Evolutionary conservation across 1,139 yeast species (phyloP), one percentile per base, ranked within the genome.

Genomic region (Hansenula anomala): DNA sequence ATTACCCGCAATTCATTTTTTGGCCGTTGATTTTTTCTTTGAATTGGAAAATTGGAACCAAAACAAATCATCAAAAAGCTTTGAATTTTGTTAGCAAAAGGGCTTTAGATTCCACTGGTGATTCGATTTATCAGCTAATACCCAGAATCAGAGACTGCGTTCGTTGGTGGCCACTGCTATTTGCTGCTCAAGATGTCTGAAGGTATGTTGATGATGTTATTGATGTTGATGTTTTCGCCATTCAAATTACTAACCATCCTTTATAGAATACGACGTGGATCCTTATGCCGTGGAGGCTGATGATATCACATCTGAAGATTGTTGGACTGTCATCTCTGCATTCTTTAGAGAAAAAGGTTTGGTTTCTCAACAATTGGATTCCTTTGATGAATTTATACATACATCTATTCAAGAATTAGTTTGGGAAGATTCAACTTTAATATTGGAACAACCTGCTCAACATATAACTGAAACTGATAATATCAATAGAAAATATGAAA

Each of bases 291-390:
- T 78, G 58, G 75, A 79, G 47, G 77, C 73, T 48, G 71, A 73
- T 49, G 85, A 82, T 59, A 87, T 92, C 69, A 89, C 97, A 20
- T 88, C 97, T 27, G 97, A 94, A 68, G 98, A 94, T 70, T 90
- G 97, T 67, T 94, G 99, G 99, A 83, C 96, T 29, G 97, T 94
- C 48, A 92, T 94, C 52, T 85, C 97, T 32, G 77, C 97, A 22
- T 94, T 92, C 63, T 94, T 94, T 72, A 90, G 84, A 63, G 96
- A 90, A 59, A 90, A 90, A 61, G 98, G 98, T 43, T 75, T 94
- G 55, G 99, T 92, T 24, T 89, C 97, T 25, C 98, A 92, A 66
- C 99, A 94, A 69, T 73, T 94, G 56, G 98, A 92, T 60, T 94
- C 98, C 16, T 94, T 94, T 63, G 96, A 94, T 66, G 98, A 94